A percentile compares a stretch with the other conserved stretches of the same genome.
These are phyloP conservation scores for Ceratocystiopsis brevicomis DNA, from an alignment of 2,329 filamentous ascomycete species.

Conservation along the genomic window DNA sequence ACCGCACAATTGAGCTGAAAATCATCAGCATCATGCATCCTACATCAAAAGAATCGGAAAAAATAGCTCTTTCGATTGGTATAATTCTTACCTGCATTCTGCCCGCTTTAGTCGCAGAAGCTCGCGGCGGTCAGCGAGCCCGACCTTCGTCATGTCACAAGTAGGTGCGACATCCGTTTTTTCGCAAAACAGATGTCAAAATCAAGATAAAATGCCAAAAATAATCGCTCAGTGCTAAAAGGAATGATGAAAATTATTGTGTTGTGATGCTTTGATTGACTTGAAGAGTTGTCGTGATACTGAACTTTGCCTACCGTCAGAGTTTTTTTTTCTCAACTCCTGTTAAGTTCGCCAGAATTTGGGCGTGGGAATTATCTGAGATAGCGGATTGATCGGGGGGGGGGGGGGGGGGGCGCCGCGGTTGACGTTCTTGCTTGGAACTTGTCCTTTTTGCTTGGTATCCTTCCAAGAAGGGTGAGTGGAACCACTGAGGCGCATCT, in stretches of 20 bases:
- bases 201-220: constrained; percentile 16
- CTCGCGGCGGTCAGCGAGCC: constrained; percentile 43
- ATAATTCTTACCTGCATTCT: constrained; percentile 37
- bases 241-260: constrained; percentile 19
- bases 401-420: too few species aligned
- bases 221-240: constrained; percentile 16
- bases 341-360: constrained; percentile 7
- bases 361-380: constrained; percentile 9
- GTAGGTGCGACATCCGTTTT: constrained; percentile 52
- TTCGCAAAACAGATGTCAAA: constrained; percentile 36
- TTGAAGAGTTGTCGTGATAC: constrained; percentile 8
- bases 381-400: background rate
- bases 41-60: constrained; percentile 29
- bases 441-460: too few species aligned
- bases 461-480: too few species aligned
- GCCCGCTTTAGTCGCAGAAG: constrained; percentile 46
- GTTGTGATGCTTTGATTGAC: constrained; percentile 13
- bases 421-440: too few species aligned
- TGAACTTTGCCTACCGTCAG: constrained; percentile 5
- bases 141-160: constrained; percentile 56
- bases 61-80: constrained; percentile 26
- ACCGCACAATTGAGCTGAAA: constrained; percentile 51
- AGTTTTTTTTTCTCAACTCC: constrained; percentile 11
- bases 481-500: too few species aligned
- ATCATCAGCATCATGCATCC: constrained; percentile 25